Evolutionary conservation across 2,329 filamentous ascomycete species (phyloP).

Genomic region (Cercospora sojina): DNA sequence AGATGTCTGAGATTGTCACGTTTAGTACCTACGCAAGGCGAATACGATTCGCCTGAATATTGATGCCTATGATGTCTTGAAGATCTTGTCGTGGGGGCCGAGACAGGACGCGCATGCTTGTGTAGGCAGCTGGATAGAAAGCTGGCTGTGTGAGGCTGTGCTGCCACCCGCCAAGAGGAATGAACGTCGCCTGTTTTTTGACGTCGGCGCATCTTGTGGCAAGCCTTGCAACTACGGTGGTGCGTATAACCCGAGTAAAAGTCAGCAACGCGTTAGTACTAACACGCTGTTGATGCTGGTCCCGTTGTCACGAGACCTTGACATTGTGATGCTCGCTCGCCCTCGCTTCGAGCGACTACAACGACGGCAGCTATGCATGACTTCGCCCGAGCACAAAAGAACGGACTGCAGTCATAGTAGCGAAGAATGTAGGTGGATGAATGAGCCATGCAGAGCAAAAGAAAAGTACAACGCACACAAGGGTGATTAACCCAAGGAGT

Average conservation of each 20-base stretch:
- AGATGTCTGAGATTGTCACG: slow-evolving; percentile 1
- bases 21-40: slow-evolving; percentile 8
- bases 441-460: background rate
- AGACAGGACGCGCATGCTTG: slow-evolving; percentile 11
- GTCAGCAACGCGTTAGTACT: background rate
- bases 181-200: background rate
- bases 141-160: slow-evolving; percentile 14
- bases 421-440: background rate
- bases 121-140: slow-evolving; percentile 13
- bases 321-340: background rate
- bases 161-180: slow-evolving; percentile 7
- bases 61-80: slow-evolving; percentile 11
- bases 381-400: background rate
- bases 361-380: background rate
- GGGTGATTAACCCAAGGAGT: background rate
- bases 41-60: background rate
- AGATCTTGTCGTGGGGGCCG: slow-evolving; percentile 9
- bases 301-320: background rate
- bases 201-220: background rate
- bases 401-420: background rate
- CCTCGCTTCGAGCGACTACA: background rate
- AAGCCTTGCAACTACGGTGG: background rate
- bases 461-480: background rate
- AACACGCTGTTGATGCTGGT: background rate
- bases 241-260: background rate